These are phyloP conservation scores for Pleurotus tuber-regium DNA, from an alignment of 768 basidiomycete genomes.

Conservation along the genomic window DNA sequence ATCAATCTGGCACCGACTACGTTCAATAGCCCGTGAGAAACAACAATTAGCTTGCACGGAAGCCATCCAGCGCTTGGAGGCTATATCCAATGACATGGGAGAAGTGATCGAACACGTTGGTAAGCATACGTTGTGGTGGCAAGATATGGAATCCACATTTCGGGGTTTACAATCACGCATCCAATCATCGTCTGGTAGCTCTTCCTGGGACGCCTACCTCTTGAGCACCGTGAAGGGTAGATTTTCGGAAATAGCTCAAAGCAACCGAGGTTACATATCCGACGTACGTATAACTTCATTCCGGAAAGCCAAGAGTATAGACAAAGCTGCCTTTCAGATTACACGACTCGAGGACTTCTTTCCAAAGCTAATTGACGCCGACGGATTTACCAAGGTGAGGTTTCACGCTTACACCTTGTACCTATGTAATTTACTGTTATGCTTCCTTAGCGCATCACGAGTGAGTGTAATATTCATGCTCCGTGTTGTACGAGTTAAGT, in stretches of 20 bases:
- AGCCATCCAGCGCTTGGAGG: constrained; percentile 1
- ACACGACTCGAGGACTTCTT: constrained; percentile 7
- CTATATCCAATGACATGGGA: constrained; percentile 3
- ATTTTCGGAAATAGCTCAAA: background rate
- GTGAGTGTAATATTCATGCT: background rate
- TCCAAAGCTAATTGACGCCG: constrained; percentile 2
- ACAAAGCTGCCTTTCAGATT: background rate
- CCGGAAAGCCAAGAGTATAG: background rate
- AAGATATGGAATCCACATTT: constrained; percentile 7
- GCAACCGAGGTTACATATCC: constrained; percentile 2
- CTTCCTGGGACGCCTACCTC: background rate
- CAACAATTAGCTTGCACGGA: constrained; percentile 4
- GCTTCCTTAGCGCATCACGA: constrained; percentile 3
- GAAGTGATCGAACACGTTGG: constrained; percentile 6
- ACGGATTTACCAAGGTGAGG: constrained; percentile 5
- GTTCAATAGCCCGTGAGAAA: background rate
- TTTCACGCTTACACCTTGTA: no score
- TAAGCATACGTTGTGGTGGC: constrained; percentile 4
- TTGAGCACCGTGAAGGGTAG: background rate
- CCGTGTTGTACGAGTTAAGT: background rate
- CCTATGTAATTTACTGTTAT: background rate
- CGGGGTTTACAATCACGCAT: background rate
- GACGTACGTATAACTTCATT: constrained; percentile 1
- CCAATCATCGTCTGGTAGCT: background rate
- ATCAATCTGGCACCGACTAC: no score